Evolutionary conservation across 768 basidiomycete genomes (phyloP), one percentile per base, ranked within the genome.

Genomic region (Lyophyllum decastes): DNA sequence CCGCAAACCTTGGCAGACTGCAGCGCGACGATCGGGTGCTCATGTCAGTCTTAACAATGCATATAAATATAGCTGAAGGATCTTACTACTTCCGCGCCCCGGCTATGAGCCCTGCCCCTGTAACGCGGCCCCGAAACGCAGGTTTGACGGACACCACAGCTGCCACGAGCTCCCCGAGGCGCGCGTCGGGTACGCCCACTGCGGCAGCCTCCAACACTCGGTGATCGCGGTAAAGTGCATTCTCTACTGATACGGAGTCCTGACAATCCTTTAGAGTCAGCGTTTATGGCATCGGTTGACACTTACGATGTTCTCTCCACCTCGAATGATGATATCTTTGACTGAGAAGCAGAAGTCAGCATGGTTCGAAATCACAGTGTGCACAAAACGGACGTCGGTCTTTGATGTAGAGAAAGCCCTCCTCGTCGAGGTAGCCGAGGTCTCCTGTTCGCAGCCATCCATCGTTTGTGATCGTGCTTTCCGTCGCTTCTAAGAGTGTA

Each of bases 241-340:
- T 85, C 61, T 87, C 85, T 27, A 86, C 84, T 6, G 78, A 77
- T 9, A 82, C 78, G 16, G 84, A 86, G 60, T 85, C 82, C 83
- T 85, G 55, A 41, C 9, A 56, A 33, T 19, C 49, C 41, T 26
- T 47, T 26, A 34, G n/a, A 0, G 17, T 35, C n/a, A n/a, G 33
- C 17, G 45, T 43, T 17, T 21, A 45, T 1, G 24, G 34, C 11
- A n/a, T 24, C 35, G 11, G 16, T n/a, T 25, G 27, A 69, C 82
- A 60, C 61, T 82, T 82, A 59, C 61, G 54, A 87, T 81, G 64
- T 86, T 86, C 68, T 87, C 85, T 45, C 85, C 85, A 22, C 85
- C 84, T 35, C 84, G 76, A 58, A 86, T 83, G 54, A 87, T 87
- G 53, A 87, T 77, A 62, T 87, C 85, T 68, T 87, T 86, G 22